phyloP scores from a whole-genome alignment of 768 basidiomycete species.

The Suillus clintonianus region DNA sequence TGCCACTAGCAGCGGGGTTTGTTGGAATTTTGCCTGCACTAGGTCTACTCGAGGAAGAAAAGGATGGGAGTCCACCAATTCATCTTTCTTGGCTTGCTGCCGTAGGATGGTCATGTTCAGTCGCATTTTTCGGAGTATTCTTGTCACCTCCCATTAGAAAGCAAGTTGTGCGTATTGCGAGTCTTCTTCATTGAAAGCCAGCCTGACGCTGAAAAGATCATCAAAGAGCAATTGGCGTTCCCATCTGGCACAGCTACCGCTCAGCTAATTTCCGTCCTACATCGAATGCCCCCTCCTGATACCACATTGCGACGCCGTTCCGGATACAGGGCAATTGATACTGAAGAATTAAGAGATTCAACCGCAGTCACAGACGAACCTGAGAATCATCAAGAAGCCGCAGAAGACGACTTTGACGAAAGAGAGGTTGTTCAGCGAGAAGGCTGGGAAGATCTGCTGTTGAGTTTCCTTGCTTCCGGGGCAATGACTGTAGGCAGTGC shows the following conservation, averaged over 20 bases:
- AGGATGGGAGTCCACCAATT: slow-evolving; percentile 79
- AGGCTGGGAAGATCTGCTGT: slow-evolving; percentile 77
- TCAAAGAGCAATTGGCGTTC: slow-evolving; percentile 92
- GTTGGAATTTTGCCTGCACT: slow-evolving; percentile 94
- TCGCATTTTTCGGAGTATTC: slow-evolving; percentile 99
- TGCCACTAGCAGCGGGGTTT: slow-evolving; percentile 86
- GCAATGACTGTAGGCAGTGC: slow-evolving; percentile 65
- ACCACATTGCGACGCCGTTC: slow-evolving; percentile 52
- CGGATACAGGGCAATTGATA: slow-evolving; percentile 51
- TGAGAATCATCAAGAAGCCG: slow-evolving; percentile 21
- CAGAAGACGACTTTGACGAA: slow-evolving; percentile 38
- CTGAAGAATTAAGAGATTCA: slow-evolving; percentile 32
- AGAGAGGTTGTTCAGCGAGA: slow-evolving; percentile 56
- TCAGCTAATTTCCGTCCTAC: slow-evolving; percentile 89
- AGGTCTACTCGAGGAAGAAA: slow-evolving; percentile 66
- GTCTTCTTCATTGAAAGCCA: neutral
- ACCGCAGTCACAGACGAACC: slow-evolving; percentile 15
- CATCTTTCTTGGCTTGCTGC: slow-evolving; percentile 72
- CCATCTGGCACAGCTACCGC: slow-evolving; percentile 97
- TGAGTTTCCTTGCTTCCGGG: slow-evolving; percentile 79
- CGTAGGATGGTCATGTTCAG: slow-evolving; percentile 83
- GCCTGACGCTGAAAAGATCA: slow-evolving; percentile 54
- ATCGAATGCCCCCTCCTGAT: slow-evolving; percentile 70
- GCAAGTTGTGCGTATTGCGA: slow-evolving; percentile 71
- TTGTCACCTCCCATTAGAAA: slow-evolving; percentile 92